Evolutionary conservation across 176 grass and related monocot species (phyloP), one percentile per base, ranked within the genome.

Genomic region (Triticum urartu): DNA sequence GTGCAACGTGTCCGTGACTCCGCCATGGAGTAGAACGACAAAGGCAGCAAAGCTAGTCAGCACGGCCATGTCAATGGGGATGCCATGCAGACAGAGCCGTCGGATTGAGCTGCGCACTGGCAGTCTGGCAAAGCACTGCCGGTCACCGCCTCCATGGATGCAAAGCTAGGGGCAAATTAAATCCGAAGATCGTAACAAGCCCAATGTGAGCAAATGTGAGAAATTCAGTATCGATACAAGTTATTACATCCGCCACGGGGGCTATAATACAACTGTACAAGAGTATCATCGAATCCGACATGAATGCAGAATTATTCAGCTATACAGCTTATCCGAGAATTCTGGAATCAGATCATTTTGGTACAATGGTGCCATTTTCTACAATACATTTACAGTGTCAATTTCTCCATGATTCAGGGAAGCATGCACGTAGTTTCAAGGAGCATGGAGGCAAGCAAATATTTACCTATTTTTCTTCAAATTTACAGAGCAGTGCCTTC

Each of bases 301-400:
- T 52, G 6, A 22, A 39, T 48, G 76, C 68, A 80, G 76, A 69
- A 43, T 68, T 87, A 84, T 77, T 52, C n/a, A 87, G 78, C 22
- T 87, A 59, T 43, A 52, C 81, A 80, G 10, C 59, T 83, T 80
- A 65, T 48, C 40, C 35, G 12, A 50, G 28, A 87, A 63, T 39
- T 50, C n/a, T 22, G 48, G 50, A 91, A 85, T 62, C 68, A 81
- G 60, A 84, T 62, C 17, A 85, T 68, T 88, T 80, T 91, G 67
- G 70, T 76, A 81, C 81, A 87, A 68, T 80, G 25, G 38, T 36
- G 45, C 30, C 21, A 68, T 68, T 38, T 36, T 72, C 32, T 69
- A 77, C 72, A 83, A 84, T 88, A 88, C 77, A 91, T 88, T 81
- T 91, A 84, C 85, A 87, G 6, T 48, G 61, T 32, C 56, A 90